Evolutionary conservation across 345 rosid genomes (phyloP).

Genomic region (Laguncularia racemosa): DNA sequence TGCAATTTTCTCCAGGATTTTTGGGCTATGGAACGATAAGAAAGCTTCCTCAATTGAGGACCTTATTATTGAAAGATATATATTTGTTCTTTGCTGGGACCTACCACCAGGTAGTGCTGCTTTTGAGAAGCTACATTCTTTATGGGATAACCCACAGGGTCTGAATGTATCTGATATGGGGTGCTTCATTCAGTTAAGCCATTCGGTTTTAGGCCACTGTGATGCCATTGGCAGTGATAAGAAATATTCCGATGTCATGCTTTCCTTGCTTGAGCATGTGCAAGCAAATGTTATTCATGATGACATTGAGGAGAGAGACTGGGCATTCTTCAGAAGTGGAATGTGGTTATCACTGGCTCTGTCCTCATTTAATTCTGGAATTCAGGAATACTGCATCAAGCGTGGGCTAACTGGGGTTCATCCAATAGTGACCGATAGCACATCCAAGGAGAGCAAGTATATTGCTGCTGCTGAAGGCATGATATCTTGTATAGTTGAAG

Average conservation of each 20-base stretch:
- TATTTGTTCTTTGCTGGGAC: constrained; percentile 81
- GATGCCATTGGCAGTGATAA: constrained; percentile 31
- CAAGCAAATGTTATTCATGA: constrained; percentile 29
- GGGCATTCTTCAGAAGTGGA: constrained; percentile 80
- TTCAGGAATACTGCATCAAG: constrained; percentile 40
- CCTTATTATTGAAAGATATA: constrained; percentile 80
- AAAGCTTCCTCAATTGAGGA: constrained; percentile 65
- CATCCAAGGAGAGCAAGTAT: constrained; percentile 38
- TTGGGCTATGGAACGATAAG: constrained; percentile 77
- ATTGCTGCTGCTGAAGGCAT: constrained; percentile 46
- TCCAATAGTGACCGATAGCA: constrained; percentile 38
- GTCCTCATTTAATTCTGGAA: constrained; percentile 57
- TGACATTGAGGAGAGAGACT: constrained; percentile 51
- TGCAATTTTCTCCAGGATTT: constrained; percentile 48
- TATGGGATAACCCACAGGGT: constrained; percentile 28
- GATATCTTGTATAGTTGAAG: constrained; percentile 43
- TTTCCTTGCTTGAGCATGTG: constrained; percentile 41
- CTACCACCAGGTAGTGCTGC: constrained; percentile 32
- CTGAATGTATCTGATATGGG: constrained; percentile 39
- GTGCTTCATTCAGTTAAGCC: constrained; percentile 50
- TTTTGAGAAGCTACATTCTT: constrained; percentile 28
- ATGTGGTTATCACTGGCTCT: constrained; percentile 70
- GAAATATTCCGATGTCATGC: constrained; percentile 33
- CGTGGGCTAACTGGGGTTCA: constrained; percentile 34
- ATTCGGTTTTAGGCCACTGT: constrained; percentile 36